Base-by-base conservation (phyloP, 768 basidiomycete species). In the Amyloporia xantha region DNA sequence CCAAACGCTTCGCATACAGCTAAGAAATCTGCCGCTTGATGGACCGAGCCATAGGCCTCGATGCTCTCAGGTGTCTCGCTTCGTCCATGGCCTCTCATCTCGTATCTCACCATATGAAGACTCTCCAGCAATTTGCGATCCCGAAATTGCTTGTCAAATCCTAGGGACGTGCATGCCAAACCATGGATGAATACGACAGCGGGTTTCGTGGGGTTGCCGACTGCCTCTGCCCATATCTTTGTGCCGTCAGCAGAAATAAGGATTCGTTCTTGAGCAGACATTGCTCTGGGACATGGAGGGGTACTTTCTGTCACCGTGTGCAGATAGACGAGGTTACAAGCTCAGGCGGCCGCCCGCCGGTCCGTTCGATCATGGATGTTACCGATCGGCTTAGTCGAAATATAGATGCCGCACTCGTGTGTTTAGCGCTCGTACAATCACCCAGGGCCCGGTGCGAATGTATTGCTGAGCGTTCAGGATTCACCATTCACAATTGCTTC, bases 101-200 rank as follows among this genome's bases (percentile, higher is more conserved):
- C 66, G 51, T 64, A 65, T 11, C 60, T 54, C 41, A 67, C 61
- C 50, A 70, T 54, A 51, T 69, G 62, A 33, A 62, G 50, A 15
- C 57, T 48, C 37, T 53, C 53, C 27, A 56, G 50, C 60, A 68
- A 63, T n/a, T 47, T 37, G 5, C 55, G 48, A 50, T 72, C 65
- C 6, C 54, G 51, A 52, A 73, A 70, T 38, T 73, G 60, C 42
- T 61, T 61, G 41, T 72, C 71, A 54, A 68, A 74, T 7, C 64
- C 64, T 19, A 57, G 49, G 10, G 63, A 61, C 33, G 66, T 66
- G 52, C 68, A 60, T 7, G 60, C 59, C 48, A 76, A 59, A 2
- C 73, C 72, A 54, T 72, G 72, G 17, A 73, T 58, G 54, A 74
- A 72, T 33, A 74, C 67, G 23, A 76, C 48, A 38, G 66, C 59